Evolutionary conservation across 108 stramenopile genomes (phyloP).

Genomic region (Pelagomonas calceolata): DNA sequence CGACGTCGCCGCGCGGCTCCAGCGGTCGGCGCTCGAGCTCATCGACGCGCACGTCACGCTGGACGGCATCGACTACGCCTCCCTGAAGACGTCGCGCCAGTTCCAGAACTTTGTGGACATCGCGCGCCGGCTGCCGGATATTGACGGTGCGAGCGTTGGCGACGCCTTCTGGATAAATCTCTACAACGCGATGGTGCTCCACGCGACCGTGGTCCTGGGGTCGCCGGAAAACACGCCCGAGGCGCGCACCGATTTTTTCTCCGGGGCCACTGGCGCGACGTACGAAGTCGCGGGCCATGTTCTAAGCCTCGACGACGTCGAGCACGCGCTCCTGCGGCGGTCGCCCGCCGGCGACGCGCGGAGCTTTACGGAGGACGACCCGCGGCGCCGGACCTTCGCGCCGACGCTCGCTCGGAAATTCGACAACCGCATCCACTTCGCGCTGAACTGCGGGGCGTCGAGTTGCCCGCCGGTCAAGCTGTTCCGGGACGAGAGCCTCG

Average conservation of each 20-base stretch:
- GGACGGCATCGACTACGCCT: slow-evolving; percentile 4
- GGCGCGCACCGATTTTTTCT: slow-evolving; percentile 29
- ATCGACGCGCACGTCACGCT: background rate
- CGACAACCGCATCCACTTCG: slow-evolving; percentile 62
- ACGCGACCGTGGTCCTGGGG: slow-evolving; percentile 14
- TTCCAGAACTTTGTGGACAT: background rate
- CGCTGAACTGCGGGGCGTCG: slow-evolving; percentile 57
- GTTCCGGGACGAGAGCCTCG: slow-evolving; percentile 34
- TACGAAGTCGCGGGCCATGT: slow-evolving; percentile 34
- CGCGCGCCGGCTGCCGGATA: background rate
- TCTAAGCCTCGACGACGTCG: slow-evolving; percentile 50
- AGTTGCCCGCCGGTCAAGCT: slow-evolving; percentile 50
- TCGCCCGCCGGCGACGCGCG: background rate
- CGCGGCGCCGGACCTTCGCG: background rate
- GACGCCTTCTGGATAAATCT: slow-evolving; percentile 53
- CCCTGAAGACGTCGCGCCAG: background rate
- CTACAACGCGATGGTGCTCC: slow-evolving; percentile 64
- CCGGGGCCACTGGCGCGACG: slow-evolving; percentile 27
- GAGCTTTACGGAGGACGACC: background rate
- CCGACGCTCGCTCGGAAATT: slow-evolving; percentile 4
- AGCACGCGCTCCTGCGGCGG: slow-evolving; percentile 54
- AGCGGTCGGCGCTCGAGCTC: background rate
- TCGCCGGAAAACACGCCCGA: background rate
- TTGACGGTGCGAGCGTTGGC: background rate
- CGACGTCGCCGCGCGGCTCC: background rate